These are phyloP conservation scores for Lentinula detonsa DNA, from an alignment of 768 basidiomycete genomes.

Conservation along the genomic window DNA sequence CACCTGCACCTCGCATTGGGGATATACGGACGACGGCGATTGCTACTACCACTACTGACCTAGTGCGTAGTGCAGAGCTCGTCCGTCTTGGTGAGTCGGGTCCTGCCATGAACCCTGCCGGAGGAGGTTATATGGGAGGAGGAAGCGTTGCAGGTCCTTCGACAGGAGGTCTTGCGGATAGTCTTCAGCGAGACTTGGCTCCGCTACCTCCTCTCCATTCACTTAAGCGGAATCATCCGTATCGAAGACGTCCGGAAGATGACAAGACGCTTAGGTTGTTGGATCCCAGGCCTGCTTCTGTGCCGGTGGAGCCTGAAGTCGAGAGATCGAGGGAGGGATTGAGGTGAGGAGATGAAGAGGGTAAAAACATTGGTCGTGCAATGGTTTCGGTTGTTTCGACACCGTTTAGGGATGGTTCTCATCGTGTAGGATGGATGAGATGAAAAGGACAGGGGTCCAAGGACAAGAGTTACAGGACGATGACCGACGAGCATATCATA, in stretches of 20 bases:
- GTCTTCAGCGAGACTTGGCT: conserved; percentile 36
- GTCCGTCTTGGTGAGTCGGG: background rate
- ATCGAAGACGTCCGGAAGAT: conserved; percentile 55
- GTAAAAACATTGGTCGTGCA: too few relatives aligned
- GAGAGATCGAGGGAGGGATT: background rate
- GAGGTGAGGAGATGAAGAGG: too few relatives aligned
- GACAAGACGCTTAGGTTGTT: conserved; percentile 54
- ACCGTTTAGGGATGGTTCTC: too few relatives aligned
- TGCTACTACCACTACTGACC: background rate
- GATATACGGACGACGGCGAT: background rate
- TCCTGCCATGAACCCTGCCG: background rate
- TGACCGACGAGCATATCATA: too few relatives aligned
- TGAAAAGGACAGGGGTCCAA: too few relatives aligned
- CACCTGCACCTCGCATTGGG: background rate
- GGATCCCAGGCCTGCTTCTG: conserved; percentile 19
- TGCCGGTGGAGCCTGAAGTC: background rate
- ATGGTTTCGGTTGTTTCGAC: too few relatives aligned
- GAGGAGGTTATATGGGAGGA: background rate
- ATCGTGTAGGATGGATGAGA: too few relatives aligned
- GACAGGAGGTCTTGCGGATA: background rate
- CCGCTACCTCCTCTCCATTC: conserved; percentile 41
- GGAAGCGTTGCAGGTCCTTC: too few relatives aligned
- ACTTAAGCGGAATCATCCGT: conserved; percentile 48
- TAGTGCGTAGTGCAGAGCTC: background rate
- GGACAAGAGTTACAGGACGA: too few relatives aligned